phyloP scores from a whole-genome alignment of 2,329 filamentous ascomycete species.

The Talaromyces islandicus region DNA sequence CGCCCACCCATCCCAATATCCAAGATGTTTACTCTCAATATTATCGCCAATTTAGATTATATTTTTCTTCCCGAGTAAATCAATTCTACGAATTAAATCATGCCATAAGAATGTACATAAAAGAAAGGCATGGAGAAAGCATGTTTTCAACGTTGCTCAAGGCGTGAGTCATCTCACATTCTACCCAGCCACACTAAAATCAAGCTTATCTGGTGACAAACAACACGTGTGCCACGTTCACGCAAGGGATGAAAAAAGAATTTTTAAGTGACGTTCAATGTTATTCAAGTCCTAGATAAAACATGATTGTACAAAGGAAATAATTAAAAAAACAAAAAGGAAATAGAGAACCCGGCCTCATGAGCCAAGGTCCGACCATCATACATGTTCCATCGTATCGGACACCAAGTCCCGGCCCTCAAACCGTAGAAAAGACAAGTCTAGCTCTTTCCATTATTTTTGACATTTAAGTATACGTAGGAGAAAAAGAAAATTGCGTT shows the following conservation, averaged over 20 bases:
- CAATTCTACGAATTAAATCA: no score
- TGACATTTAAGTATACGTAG: neutral
- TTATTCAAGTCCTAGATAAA: neutral
- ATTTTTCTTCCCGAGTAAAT: no score
- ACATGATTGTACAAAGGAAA: slow-evolving; percentile 14
- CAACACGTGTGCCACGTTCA: neutral
- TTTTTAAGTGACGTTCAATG: neutral
- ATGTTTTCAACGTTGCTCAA: neutral
- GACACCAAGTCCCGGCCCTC: neutral
- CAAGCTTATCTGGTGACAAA: neutral
- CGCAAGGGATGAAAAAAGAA: neutral
- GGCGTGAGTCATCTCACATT: neutral
- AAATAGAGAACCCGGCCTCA: neutral
- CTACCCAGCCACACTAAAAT: neutral
- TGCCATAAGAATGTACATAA: no score
- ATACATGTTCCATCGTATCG: slow-evolving; percentile 12
- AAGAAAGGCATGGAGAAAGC: neutral
- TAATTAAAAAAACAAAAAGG: slow-evolving; percentile 2
- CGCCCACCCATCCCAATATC: no score
- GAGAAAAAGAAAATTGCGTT: neutral
- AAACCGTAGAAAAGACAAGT: slow-evolving; percentile 1
- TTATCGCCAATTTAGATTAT: no score
- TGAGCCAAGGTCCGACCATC: slow-evolving; percentile 3
- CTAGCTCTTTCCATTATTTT: neutral
- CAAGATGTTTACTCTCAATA: no score